Evolutionary conservation across 2,329 filamentous ascomycete species (phyloP).

Genomic region (Apiospora pterosperma): DNA sequence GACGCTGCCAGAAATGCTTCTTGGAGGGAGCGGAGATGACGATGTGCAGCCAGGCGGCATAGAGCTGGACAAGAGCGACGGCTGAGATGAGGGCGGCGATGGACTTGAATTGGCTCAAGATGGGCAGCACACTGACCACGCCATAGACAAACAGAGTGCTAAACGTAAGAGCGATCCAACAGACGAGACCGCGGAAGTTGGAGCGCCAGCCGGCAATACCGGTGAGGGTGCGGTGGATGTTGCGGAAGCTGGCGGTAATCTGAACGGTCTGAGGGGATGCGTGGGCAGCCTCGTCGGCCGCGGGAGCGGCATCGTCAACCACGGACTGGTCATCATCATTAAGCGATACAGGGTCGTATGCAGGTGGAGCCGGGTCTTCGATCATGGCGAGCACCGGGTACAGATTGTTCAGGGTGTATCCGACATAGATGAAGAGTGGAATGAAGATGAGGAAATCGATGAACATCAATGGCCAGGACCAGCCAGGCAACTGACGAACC

Average conservation of each 20-base stretch:
- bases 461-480: slow-evolving; percentile 36
- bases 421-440: slow-evolving; percentile 39
- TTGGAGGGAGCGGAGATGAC: slow-evolving; percentile 69
- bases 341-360: slow-evolving; percentile 49
- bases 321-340: slow-evolving; percentile 34
- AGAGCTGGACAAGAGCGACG: slow-evolving; percentile 63
- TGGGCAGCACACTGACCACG: slow-evolving; percentile 35
- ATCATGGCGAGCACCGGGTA: slow-evolving; percentile 55
- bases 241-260: slow-evolving; percentile 49
- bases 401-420: slow-evolving; percentile 48
- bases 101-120: slow-evolving; percentile 32
- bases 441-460: slow-evolving; percentile 41
- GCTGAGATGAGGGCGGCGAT: slow-evolving; percentile 53
- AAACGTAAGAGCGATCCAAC: slow-evolving; percentile 37
- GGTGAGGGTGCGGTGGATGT: slow-evolving; percentile 53
- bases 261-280: slow-evolving; percentile 31
- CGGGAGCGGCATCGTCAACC: slow-evolving; percentile 30
- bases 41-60: slow-evolving; percentile 80
- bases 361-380: slow-evolving; percentile 54
- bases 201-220: slow-evolving; percentile 61
- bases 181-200: slow-evolving; percentile 66
- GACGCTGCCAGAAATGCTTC: slow-evolving; percentile 64
- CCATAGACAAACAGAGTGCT: slow-evolving; percentile 34
- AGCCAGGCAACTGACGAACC: slow-evolving; percentile 33
- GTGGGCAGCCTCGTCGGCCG: slow-evolving; percentile 31